phyloP scores from a whole-genome alignment of 345 rosid species.

The Eucalyptus marginata region DNA sequence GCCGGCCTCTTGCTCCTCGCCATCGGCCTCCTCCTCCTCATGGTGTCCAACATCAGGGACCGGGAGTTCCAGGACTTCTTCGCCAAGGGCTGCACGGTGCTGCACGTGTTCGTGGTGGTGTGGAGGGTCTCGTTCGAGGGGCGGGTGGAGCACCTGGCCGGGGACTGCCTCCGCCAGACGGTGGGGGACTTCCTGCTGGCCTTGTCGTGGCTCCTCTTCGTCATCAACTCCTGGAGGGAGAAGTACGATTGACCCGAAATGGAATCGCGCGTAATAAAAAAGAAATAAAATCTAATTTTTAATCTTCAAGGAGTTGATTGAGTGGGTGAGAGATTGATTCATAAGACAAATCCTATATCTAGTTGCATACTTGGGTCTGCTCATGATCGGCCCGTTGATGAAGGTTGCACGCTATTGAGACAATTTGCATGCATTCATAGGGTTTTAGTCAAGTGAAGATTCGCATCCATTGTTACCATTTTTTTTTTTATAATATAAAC shows the following conservation, averaged over 20 bases:
- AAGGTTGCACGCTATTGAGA: too few species aligned
- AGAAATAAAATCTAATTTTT: too few species aligned
- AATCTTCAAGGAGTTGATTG: too few species aligned
- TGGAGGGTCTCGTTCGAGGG: slow-evolving; percentile 56
- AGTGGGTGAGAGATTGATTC: too few species aligned
- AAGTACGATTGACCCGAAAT: slow-evolving; percentile 33
- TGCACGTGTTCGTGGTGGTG: slow-evolving; percentile 37
- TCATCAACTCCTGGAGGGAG: slow-evolving; percentile 59
- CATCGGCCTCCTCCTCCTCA: slow-evolving; percentile 47
- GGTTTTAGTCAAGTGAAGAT: too few species aligned
- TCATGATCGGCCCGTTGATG: too few species aligned
- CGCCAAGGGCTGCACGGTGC: slow-evolving; percentile 47
- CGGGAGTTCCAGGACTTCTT: slow-evolving; percentile 47
- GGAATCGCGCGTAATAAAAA: neutral
- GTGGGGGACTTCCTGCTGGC: slow-evolving; percentile 42
- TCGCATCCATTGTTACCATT: too few species aligned
- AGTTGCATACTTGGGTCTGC: too few species aligned
- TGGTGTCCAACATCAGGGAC: slow-evolving; percentile 53
- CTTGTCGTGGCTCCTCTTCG: slow-evolving; percentile 53
- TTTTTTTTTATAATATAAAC: too few species aligned
- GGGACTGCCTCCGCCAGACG: slow-evolving; percentile 45
- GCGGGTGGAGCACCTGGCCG: slow-evolving; percentile 43
- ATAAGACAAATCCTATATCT: too few species aligned
- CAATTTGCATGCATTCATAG: too few species aligned
- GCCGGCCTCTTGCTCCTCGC: slow-evolving; percentile 53